Base-by-base conservation (phyloP, 1,284 basidiomycete genomes). In the Agroathelia rolfsii region DNA sequence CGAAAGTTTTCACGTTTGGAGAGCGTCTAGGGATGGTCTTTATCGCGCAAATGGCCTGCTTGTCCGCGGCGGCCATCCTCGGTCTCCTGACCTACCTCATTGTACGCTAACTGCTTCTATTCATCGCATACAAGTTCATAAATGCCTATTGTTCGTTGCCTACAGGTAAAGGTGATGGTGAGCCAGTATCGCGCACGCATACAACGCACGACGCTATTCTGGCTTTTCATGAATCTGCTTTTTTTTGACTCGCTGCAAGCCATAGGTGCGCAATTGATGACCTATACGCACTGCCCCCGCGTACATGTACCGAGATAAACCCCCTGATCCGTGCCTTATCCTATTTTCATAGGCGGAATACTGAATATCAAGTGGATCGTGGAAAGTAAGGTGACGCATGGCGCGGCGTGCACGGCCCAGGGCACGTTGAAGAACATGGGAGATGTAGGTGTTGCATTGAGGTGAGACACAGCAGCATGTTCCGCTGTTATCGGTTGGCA, bases 391-490 rank as follows among this genome's bases (percentile, higher is more conserved):
- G 55, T 69, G 15, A 57, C 49, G 0, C 52, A 60, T 32, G 64
- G 64, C 0, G 14, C 48, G 2, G 46, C 59, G 19, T 73, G 69
- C 44, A 63, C 58, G 6, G 52, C 58, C 0, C 70, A 73, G 49
- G 66, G 66, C 53, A 46, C 24, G 34, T 30, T 69, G 32, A 66
- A 69, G 41, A 66, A 72, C 37, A 47, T 64, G 11, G 68, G 69
- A 2, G 68, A 70, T 37, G 58, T 68, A 5, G 63, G 62, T 2
- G 63, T 65, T 14, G 61, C 61, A 23, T 43, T 62, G 28, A 59
- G 55, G 61, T 63, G 34, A 36, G 58, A 51, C 9, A 21, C 13
- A 5, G n/a, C n/a, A n/a, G n/a, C n/a, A n/a, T n/a, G n/a, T n/a
- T n/a, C n/a, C n/a, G n/a, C n/a, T n/a, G n/a, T 24, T 18, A 11